A percentile compares a stretch with the other conserved stretches of the same genome.
phyloP scores from a whole-genome alignment of 2,329 filamentous ascomycete genomes.

The Colletotrichum gloeosporioides region DNA sequence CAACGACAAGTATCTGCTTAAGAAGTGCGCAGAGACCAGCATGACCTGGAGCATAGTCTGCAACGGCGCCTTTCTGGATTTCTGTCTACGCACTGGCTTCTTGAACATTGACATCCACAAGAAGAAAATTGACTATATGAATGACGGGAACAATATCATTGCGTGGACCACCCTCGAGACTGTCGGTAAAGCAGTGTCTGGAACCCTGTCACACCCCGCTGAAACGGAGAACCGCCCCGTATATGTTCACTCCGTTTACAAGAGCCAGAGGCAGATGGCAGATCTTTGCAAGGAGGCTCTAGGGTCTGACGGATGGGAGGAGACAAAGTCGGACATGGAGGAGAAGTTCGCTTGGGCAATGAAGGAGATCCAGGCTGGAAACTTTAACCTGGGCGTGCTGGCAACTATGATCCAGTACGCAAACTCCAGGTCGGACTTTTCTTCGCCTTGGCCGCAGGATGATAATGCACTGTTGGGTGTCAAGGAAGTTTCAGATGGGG shows the following conservation, averaged over 20 bases:
- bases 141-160: constrained; percentile 27
- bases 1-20: neutral
- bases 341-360: constrained; percentile 18
- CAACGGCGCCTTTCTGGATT: constrained; percentile 34
- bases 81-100: constrained; percentile 26
- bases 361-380: constrained; percentile 20
- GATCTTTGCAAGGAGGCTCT: constrained; percentile 22
- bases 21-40: neutral
- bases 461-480: constrained; percentile 26
- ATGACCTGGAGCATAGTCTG: constrained; percentile 32
- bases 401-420: constrained; percentile 23
- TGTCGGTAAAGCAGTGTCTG: constrained; percentile 29
- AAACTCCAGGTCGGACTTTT: constrained; percentile 18
- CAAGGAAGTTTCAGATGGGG: constrained; percentile 17
- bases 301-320: constrained; percentile 20
- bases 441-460: constrained; percentile 3
- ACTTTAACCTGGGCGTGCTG: constrained; percentile 14
- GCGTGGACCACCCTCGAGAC: constrained; percentile 27
- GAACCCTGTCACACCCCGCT: constrained; percentile 27
- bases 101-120: constrained; percentile 27
- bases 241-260: constrained; percentile 25
- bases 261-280: constrained; percentile 26
- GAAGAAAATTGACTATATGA: constrained; percentile 23
- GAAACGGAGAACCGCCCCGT: constrained; percentile 31
- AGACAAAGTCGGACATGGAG: constrained; percentile 17